Evolutionary conservation across 441 rosid species (phyloP), one percentile per base, ranked within the genome.

Genomic region (Pelargonium myrrhifolium): DNA sequence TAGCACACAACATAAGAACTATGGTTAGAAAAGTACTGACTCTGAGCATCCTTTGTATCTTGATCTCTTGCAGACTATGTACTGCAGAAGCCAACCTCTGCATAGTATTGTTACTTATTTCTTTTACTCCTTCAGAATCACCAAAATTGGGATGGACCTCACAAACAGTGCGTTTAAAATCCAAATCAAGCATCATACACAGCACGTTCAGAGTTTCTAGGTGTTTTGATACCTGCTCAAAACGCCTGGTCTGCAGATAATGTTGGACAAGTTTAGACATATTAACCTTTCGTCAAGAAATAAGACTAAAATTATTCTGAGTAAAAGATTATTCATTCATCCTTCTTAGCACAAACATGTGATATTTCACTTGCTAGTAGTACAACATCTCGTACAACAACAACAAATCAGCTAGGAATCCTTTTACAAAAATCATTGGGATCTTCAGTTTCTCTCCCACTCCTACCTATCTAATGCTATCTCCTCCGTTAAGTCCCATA

Each of bases 1-100:
- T 37, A 14, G 43, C 55, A 60, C 26, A 45, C 31, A 39, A 35
- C 20, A 51, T 20, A 42, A 35, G 37, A 9, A 6, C 35, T 47
- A 11, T 1, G 53, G 17, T 12, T 47, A 47, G 8, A 68, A 63
- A 20, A 12, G 17, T 55, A 70, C 56, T 74, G 69, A 91, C 97
- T 87, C 76, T 84, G 72, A 89, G 93, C 98, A 92, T 94, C 79
- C 98, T 92, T 74, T 92, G 91, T 69, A 88, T 74, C 83, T 94
- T 94, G 68, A 84, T 80, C 75, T 87, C 92, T 65, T 86, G 77
- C 72, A 90, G 80, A 22, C 84, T 89, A 9, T 81, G 80, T 72
- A 85, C 83, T 42, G 83, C 78, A 64, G 79, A 67, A 65, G 77
- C 82, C 82, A 94, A 64, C 66, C 72, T 77, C 64, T 85, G 82